Conservation (phyloP, 495 filamentous ascomycete species). For the Penicillium verhagenii region DNA sequence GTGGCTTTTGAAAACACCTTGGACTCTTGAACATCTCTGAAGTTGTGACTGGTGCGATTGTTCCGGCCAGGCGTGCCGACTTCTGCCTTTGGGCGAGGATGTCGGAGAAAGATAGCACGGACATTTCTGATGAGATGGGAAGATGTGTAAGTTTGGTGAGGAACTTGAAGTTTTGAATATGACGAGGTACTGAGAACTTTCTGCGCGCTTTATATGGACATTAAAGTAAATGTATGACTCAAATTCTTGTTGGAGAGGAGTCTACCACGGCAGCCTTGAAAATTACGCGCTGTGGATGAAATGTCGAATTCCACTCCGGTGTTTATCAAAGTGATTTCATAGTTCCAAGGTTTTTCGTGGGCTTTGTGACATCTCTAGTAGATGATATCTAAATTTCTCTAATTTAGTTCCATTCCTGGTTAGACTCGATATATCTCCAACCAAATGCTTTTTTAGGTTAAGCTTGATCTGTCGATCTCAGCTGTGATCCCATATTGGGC, state of each 20-base stretch:
- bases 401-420: not conserved
- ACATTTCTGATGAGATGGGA: not conserved
- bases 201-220: no score
- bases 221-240: no score
- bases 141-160: not conserved
- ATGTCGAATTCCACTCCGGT: no score
- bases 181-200: no score
- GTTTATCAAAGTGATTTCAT: no score
- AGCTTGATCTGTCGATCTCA: not conserved
- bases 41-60: not conserved
- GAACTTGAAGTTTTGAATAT: not conserved
- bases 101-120: not conserved
- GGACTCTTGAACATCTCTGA: not conserved
- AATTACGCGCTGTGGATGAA: no score
- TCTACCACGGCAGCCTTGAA: no score
- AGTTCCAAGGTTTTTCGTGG: not conserved
- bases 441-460: not conserved
- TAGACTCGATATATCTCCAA: not conserved
- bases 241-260: no score
- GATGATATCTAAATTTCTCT: not conserved
- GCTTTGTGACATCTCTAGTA: no score
- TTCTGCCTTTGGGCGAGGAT: not conserved
- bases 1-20: not conserved
- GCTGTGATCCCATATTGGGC: not conserved
- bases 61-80: not conserved